Base-by-base conservation (phyloP, 495 filamentous ascomycete species). In the Penicillium atrosanguineum region DNA sequence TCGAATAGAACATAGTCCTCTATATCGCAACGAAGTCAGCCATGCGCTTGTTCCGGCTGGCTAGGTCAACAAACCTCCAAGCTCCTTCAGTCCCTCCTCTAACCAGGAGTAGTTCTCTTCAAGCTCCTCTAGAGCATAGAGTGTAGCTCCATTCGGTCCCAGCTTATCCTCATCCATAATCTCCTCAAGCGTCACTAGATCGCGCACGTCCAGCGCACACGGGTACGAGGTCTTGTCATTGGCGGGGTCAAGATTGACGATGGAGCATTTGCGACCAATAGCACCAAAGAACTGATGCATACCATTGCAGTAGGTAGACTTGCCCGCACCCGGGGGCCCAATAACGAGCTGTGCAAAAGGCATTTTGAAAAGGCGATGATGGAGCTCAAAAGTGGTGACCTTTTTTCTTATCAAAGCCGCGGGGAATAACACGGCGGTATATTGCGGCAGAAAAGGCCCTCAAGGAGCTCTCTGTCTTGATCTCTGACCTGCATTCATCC, bases 201-300 rank as follows among this genome's bases (percentile, higher is more conserved):
- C 80, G 44, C 94, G 88, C 29, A 98, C 88, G 68, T 97, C 95
- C 64, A 98, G 80, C 46, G 92, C 91, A 71, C 87, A 90, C 5
- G 85, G 83, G 62, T 77, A 77, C 34, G 74, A 76, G 25, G 73
- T 75, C 25, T 70, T 63, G 64, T 98, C 94, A 77, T 98, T 98
- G 42, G 94, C 94, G 31, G 94, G 94, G 74, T 98, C 94, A 55
- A 98, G 86, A 71, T 98, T 98, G 51, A 96, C 89, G 38, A 96
- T 82, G 12, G 91, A 94, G 76, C 90, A 96, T 74, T 94, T 91
- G 37, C 94, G 87, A 38, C 90, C 90, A 64, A 98, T 95, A 45
- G 94, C 92, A 50, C 83, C 83, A 77, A 97, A 86, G 79, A 97
- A 97, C 74, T 98, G 94, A 60, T 96, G 89, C 89, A 98, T 96